Base-by-base conservation (phyloP, 306 rosid species). In the Nissolia schottii region DNA sequence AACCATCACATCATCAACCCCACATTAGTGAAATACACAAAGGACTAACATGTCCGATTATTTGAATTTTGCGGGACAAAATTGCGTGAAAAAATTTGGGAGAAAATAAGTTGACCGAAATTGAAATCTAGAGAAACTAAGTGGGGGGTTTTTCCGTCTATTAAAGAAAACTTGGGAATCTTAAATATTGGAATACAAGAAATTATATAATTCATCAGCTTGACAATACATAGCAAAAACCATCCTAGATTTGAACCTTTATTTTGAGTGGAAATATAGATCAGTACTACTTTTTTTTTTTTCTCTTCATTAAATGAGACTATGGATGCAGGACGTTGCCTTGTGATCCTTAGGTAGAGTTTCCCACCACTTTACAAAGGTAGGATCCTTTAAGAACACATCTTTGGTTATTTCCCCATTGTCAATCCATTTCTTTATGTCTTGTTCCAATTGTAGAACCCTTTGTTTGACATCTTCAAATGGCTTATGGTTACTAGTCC, bases 281-380 rank as follows among this genome's bases (percentile, higher is more conserved):
- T 71, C 37, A 53, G 41, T 15, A 41, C 51, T n/a, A n/a, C 19
- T 32, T 22, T 18, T 57, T 25, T n/a, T n/a, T n/a, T n/a, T n/a
- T n/a, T n/a, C n/a, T n/a, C n/a, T n/a, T 69, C 24, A 16, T 18
- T 3, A 2, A 70, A 71, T 50, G 23, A 75, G 69, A 71, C 2
- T 13, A 23, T 41, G 11, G 1, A 84, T 60, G 71, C 74, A 50
- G 19, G 86, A 77, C 15, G 11, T 24, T 20, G 25, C 40, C 67
- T 70, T 79, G 43, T 82, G 78, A 5, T 77, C 38, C 2, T 16
- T 12, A 14, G 86, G 87, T 3, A 90, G 92, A 18, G 6, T 16
- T 2, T 74, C 77, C 89, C 89, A 85, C 84, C 86, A 83, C 58
- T 40, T 67, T 18, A 58, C 32, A 32, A 88, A 82, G 22, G 82